Conservation (phyloP, 805 yeast species). For the Wickerhamiella brachini region DNA sequence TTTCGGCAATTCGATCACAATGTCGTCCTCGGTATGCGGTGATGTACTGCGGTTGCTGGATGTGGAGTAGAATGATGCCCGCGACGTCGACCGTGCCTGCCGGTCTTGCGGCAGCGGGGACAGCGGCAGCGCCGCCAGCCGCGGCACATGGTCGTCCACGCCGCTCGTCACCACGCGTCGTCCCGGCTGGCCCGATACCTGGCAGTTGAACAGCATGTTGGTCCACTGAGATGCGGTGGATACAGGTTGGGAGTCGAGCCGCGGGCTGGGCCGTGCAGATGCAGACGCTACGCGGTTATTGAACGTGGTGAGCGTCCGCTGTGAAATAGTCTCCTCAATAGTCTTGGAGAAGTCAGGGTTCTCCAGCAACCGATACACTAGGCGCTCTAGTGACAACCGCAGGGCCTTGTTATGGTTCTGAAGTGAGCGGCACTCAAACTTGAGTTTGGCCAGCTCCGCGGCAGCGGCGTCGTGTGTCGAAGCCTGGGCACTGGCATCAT, state of each 20-base stretch:
- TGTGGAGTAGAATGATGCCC: not conserved
- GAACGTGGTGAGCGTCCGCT: conserved; percentile 10
- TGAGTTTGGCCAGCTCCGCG: conserved; percentile 12
- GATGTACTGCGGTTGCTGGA: not conserved
- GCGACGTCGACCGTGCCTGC: not conserved
- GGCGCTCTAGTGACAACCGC: conserved; percentile 21
- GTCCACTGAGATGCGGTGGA: conserved; percentile 5
- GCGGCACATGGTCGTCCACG: conserved; percentile 10
- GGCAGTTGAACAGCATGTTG: conserved; percentile 11
- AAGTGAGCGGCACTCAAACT: conserved; percentile 20
- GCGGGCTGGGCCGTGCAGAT: not conserved
- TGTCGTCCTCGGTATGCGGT: conserved; percentile 3
- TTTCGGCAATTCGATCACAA: conserved; percentile 8
- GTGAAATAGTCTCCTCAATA: conserved; percentile 17
- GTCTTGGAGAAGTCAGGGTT: conserved; percentile 19
- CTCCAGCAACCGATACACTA: conserved; percentile 24
- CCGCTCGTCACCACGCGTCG: conserved; percentile 15
- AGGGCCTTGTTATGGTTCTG: conserved; percentile 23
- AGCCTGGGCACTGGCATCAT: too few species aligned
- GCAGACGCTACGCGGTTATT: conserved; percentile 11
- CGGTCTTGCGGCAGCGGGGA: not conserved
- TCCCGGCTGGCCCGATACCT: conserved; percentile 7
- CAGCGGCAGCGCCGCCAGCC: not conserved
- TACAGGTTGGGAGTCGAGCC: not conserved
- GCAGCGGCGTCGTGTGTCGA: too few species aligned